Base-by-base conservation (phyloP, 1,284 basidiomycete species). In the Trametes sp. region DNA sequence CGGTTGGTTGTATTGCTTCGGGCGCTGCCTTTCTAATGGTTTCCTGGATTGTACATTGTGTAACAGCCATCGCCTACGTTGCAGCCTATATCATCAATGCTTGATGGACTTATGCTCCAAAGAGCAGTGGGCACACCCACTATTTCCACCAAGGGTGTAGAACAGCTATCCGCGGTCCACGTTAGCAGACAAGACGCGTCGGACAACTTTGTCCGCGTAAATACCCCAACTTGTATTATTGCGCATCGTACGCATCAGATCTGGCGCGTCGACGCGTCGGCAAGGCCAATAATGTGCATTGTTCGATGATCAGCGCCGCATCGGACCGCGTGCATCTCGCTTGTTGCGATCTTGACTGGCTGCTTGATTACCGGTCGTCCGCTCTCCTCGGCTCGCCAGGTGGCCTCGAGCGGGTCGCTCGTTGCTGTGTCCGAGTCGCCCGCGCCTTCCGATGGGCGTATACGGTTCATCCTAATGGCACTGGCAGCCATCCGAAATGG, bases 311-410 rank as follows among this genome's bases (percentile, higher is more conserved):
- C 56, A 45, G 41, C 48, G 56, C 48, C 38, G 48, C 41, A 51
- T 58, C 56, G 56, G 56, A 24, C 56, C 42, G 42, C 44, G 54
- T 11, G 44, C 54, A 56, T 56, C 54, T 46, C 44, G 54, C 44
- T 35, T 56, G 31, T 26, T 16, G 54, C 23, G 56, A 51, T 58
- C 56, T 50, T 28, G 36, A 24, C 38, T 29, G 38, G 23, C 33
- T 19, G 24, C 29, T 49, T 60, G 59, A 60, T 60, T 60, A 60
- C 59, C 59, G 59, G 59, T 31, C 52, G 45, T 35, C 59, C 52
- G 59, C 52, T 36, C 59, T 59, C 50, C 33, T 52, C 57, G 57
- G 57, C 51, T 33, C n/a, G n/a, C n/a, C n/a, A n/a, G n/a, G n/a
- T n/a, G 26, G 19, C 21, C 38, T 21, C 50, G 42, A 45, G 42